Evolutionary conservation across 202 grass and related monocot genomes (phyloP), one percentile per base, ranked within the genome.

Genomic region (Tripidium arundinaceum): DNA sequence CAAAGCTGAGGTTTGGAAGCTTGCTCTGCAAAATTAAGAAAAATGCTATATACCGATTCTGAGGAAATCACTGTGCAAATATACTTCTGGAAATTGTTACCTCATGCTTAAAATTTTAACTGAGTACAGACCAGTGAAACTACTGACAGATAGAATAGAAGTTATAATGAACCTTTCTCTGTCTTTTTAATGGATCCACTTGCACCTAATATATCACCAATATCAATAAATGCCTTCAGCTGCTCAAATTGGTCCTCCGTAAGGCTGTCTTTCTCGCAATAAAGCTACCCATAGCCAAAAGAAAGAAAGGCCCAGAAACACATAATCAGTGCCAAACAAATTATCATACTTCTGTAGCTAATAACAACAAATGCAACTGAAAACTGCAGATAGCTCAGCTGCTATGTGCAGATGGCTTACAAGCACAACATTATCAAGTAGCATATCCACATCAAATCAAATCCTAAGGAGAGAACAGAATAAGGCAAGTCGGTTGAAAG

Each of bases 181-280:
- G 92, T 99, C 87, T 96, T 99, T 79, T 99, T 99, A 84, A 99
- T 88, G 70, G 90, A 99, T 24, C 96, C 92, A 79, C 61, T 90
- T 62, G 84, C 92, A 83, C 96, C 96, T 58, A 96, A 86, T 79
- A 99, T 99, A 86, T 99, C 96, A 62, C 96, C 96, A 73, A 99
- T 93, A 78, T 99, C 92, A 85, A 99, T 88, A 87, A 91, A 87
- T 87, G 78, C 64, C 85, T 99, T 96, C 57, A 96, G 61, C 54
- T 96, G 93, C 61, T 93, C 90, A 85, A 99, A 99, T 25, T 93
- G 88, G 63, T 96, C 90, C 18, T 91, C 90, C 24, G 73, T 82
- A 71, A 99, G 90, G 87, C 66, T 91, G 60, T 96, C 88, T 81
- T 99, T 99, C 81, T 96, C 92, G 21, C 92, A 99, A 49, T 99